phyloP scores from a whole-genome alignment of 2,329 filamentous ascomycete species.

The Sordariomycetes sp. region DNA sequence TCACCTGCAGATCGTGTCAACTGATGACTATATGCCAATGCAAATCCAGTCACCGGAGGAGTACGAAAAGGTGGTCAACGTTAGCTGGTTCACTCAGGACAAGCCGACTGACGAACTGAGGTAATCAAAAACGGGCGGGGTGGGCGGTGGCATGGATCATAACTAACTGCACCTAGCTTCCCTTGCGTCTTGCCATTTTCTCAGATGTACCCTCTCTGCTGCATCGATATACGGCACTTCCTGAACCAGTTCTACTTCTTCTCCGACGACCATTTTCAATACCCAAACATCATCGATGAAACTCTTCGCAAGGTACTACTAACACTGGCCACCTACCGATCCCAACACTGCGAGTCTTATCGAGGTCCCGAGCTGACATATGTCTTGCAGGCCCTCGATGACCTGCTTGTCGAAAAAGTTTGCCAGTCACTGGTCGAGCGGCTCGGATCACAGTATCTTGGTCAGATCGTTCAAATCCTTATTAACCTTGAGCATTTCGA shows the following conservation, averaged over 20 bases:
- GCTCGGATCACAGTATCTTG: slow-evolving; percentile 82
- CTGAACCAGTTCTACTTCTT: slow-evolving; percentile 98
- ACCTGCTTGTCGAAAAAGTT: slow-evolving; percentile 84
- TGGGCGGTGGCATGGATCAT: not conserved
- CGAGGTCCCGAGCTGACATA: not conserved
- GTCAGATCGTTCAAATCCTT: slow-evolving; percentile 95
- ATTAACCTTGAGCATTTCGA: slow-evolving; percentile 98
- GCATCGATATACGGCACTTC: slow-evolving; percentile 96
- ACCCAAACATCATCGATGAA: slow-evolving; percentile 80
- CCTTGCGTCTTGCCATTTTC: slow-evolving; percentile 95
- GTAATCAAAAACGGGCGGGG: slow-evolving; percentile 20
- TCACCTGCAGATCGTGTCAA: slow-evolving; percentile 51
- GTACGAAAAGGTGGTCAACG: slow-evolving; percentile 89
- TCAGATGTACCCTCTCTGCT: slow-evolving; percentile 97
- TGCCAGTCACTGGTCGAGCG: slow-evolving; percentile 82
- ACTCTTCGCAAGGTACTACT: slow-evolving; percentile 59
- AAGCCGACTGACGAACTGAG: slow-evolving; percentile 61
- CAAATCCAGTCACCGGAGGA: slow-evolving; percentile 81
- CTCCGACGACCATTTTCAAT: slow-evolving; percentile 88
- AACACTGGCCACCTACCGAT: not conserved
- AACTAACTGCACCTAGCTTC: slow-evolving; percentile 42
- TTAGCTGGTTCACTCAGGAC: slow-evolving; percentile 90
- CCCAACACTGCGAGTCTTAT: no score
- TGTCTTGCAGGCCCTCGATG: slow-evolving; percentile 63
- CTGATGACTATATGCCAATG: slow-evolving; percentile 99